Conservation (phyloP, 805 yeast genomes). For the Debaryomyces castellii region DNA sequence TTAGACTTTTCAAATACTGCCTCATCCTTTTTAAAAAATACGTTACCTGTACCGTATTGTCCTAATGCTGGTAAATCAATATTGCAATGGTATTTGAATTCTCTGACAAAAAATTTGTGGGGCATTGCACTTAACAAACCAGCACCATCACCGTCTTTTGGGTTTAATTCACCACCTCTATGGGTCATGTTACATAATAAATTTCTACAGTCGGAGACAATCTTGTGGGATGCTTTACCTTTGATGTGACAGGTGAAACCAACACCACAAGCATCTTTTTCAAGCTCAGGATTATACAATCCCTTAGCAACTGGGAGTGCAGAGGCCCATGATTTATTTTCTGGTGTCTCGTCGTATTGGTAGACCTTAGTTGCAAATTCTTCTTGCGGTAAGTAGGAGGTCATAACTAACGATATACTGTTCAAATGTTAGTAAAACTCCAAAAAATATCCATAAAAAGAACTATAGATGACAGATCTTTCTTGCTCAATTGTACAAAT, state of each 20-base stretch:
- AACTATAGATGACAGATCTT: no score
- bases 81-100: slow-evolving; percentile 70
- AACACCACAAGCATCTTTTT: slow-evolving; percentile 98
- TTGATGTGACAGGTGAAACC: slow-evolving; percentile 95
- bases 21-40: slow-evolving; percentile 88
- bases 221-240: slow-evolving; percentile 84
- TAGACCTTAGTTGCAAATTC: slow-evolving; percentile 46
- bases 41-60: slow-evolving; percentile 92
- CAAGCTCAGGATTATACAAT: slow-evolving; percentile 88
- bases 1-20: slow-evolving; percentile 68
- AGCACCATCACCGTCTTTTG: slow-evolving; percentile 98
- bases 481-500: no score
- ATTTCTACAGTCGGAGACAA: slow-evolving; percentile 85
- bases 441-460: not conserved
- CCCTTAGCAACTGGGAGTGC: slow-evolving; percentile 85
- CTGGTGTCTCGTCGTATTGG: slow-evolving; percentile 71
- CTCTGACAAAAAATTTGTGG: slow-evolving; percentile 81
- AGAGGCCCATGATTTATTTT: slow-evolving; percentile 89
- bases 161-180: slow-evolving; percentile 97
- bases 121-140: slow-evolving; percentile 94
- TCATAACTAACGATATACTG: slow-evolving; percentile 14
- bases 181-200: slow-evolving; percentile 97
- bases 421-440: slow-evolving; percentile 2
- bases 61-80: slow-evolving; percentile 73
- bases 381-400: slow-evolving; percentile 40